Base-by-base conservation (phyloP, 805 yeast species). In the Starmerella tilneyi region DNA sequence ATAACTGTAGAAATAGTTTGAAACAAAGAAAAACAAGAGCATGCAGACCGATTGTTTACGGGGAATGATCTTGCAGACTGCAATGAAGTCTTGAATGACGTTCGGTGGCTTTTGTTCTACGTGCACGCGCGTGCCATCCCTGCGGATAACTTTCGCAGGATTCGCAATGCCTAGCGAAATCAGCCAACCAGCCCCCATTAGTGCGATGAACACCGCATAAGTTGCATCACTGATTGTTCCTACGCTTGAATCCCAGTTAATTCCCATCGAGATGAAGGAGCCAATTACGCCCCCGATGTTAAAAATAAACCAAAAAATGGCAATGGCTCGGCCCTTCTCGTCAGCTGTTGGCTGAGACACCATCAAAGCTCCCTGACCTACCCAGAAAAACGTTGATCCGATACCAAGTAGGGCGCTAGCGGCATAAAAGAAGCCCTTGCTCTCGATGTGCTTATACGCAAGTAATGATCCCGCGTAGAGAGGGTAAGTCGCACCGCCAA, bases 1-100 rank as follows among this genome's bases (percentile, higher is more conserved):
- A 59, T 76, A 76, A 35, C 81, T 73, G 66, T 75, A 74, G 63
- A 75, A 76, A 77, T 78, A 76, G 64, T 76, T 76, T 29, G 81
- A 73, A 17, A 79, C 69, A 52, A 74, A 73, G 57, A 76, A 76
- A 74, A 75, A 68, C 35, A 81, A 81, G 68, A 77, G 73, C 58
- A 75, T 55, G 24, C 71, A 57, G 39, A 69, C 56, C 45, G 76
- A 69, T 58, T 60, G 33, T 31, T 38, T 44, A 4, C 47, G 63
- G 42, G 73, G 73, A 53, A 69, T 74, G 20, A 47, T 48, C 43
- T 52, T 56, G 50, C 72, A 63, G 38, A 67, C 58, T 32, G 54
- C 54, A 50, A 57, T 60, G 54, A 74, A 63, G 34, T 65, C 72
- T n/a, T 53, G 48, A 36, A 74, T 44, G 56, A 75, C 79, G 16